Evolutionary conservation across 805 yeast species (phyloP).

Genomic region (Lachancea meyersii): DNA sequence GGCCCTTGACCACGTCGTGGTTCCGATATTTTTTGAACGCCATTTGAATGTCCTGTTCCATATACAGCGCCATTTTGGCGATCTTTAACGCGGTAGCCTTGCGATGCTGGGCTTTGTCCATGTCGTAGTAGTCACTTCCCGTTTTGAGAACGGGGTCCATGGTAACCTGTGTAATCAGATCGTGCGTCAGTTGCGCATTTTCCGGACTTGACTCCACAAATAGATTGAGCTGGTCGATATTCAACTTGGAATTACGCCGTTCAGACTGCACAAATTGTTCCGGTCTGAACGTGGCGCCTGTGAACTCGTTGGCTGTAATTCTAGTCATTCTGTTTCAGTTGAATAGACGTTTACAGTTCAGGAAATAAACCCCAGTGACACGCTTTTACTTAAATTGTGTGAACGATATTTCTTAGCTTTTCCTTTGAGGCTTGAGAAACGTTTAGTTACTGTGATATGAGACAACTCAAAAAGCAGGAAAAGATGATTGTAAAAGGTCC

Average conservation of each 20-base stretch:
- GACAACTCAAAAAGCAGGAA: no score
- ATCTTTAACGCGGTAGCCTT: conserved; percentile 56
- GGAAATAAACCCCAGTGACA: no score
- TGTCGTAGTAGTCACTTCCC: conserved; percentile 50
- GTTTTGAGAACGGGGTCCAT: conserved; percentile 61
- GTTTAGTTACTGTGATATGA: no score
- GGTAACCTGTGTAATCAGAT: conserved; percentile 51
- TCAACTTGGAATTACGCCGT: conserved; percentile 39
- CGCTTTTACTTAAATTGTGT: no score
- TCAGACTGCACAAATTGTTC: conserved; percentile 36
- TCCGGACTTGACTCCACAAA: conserved; percentile 49
- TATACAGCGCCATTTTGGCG: conserved; percentile 52
- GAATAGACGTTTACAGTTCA: no score
- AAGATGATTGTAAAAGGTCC: no score
- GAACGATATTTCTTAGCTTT: no score
- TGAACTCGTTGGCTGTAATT: conserved; percentile 17
- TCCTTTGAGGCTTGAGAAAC: no score
- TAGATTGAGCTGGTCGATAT: conserved; percentile 43
- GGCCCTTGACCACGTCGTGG: conserved; percentile 21
- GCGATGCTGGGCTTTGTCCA: conserved; percentile 50
- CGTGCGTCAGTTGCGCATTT: conserved; percentile 42
- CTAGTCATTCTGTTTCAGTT: conserved; percentile 29
- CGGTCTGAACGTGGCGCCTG: conserved; percentile 25
- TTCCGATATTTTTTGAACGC: conserved; percentile 20
- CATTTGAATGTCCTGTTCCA: conserved; percentile 40